A percentile compares a stretch with the other conserved stretches of the same genome.
phyloP scores from a whole-genome alignment of 805 yeast species.

The Ascoidea rubescens region DNA sequence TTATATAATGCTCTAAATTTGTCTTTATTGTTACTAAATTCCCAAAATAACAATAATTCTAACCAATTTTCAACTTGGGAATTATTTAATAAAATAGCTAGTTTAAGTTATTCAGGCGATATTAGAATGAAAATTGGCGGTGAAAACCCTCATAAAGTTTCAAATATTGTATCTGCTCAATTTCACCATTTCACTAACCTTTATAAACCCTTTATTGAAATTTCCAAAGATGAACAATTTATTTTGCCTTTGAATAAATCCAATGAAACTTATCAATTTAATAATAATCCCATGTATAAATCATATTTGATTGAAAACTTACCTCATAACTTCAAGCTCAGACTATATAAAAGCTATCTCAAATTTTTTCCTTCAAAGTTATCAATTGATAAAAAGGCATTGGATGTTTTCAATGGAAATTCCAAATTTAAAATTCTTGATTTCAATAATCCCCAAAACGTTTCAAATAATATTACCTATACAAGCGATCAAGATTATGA shows the following conservation, averaged over 20 bases:
- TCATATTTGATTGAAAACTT: slow-evolving; percentile 29
- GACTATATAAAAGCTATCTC: slow-evolving; percentile 18
- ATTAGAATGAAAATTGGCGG: slow-evolving; percentile 76
- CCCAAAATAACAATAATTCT: not conserved
- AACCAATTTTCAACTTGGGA: slow-evolving; percentile 39
- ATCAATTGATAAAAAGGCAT: not conserved
- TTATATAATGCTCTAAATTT: slow-evolving; percentile 65
- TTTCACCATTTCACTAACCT: slow-evolving; percentile 50
- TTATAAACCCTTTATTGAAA: slow-evolving; percentile 51
- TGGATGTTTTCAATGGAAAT: not conserved
- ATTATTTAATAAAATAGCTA: slow-evolving; percentile 65
- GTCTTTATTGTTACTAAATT: slow-evolving; percentile 36
- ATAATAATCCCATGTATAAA: slow-evolving; percentile 22
- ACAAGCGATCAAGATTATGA: slow-evolving; percentile 3
- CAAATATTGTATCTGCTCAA: slow-evolving; percentile 75
- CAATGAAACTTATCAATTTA: slow-evolving; percentile 13
- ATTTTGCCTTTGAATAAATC: slow-evolving; percentile 4
- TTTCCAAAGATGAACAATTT: slow-evolving; percentile 22
- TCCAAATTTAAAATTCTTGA: slow-evolving; percentile 5
- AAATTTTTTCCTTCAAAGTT: not conserved
- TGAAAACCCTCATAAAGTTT: slow-evolving; percentile 81
- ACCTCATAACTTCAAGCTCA: slow-evolving; percentile 34
- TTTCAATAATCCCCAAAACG: slow-evolving; percentile 8
- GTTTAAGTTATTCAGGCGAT: slow-evolving; percentile 81
- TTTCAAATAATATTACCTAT: slow-evolving; percentile 1